Base-by-base conservation (phyloP, 148 eudicot genomes). In the Gaultheria prostrata region DNA sequence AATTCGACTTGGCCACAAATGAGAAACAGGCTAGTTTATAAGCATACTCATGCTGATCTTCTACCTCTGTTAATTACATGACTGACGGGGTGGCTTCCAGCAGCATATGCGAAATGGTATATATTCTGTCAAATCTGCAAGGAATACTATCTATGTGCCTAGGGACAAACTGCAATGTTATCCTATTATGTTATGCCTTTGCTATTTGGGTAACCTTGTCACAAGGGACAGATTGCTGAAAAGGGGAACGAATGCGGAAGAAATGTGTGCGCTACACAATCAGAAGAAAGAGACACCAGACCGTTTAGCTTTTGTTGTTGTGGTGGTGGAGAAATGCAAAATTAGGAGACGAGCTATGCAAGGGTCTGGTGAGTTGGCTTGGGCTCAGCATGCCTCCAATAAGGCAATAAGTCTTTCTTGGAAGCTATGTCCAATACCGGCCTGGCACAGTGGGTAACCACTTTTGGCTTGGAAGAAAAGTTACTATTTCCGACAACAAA, bases 331-430 rank as follows among this genome's bases (percentile, higher is more conserved):
- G 12, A 59, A 59, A 59, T 59, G 67, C 67, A 26, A 59, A 59
- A n/a, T 59, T 59, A 59, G 3, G 3, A 59, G n/a, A 21, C 18
- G 67, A 59, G 67, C 26, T 21, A 59, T 3, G 70, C 30, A 24
- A 63, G 10, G 70, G 72, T 13, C 18, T 26, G 72, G 72, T 67
- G 72, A 67, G 72, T 28, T 67, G 72, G 72, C 72, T 67, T 67
- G 72, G 71, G 72, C 72, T 30, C 72, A 67, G 72, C 72, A 67
- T 67, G 35, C 33, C 71, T 26, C 71, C 71, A 11, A 28, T 32
- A 65, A 65, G 35, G 33, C 71, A 11, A 28, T 32, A 65, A 65
- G 35, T 28, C 33, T 65, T 30, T 67, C 72, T 28, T 28, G 72
- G 33, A 17, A 12, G 72, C 39, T 28, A 30, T 67, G 7, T 12